Evolutionary conservation across 768 basidiomycete genomes (phyloP).

Genomic region (Amanita thiersii): DNA sequence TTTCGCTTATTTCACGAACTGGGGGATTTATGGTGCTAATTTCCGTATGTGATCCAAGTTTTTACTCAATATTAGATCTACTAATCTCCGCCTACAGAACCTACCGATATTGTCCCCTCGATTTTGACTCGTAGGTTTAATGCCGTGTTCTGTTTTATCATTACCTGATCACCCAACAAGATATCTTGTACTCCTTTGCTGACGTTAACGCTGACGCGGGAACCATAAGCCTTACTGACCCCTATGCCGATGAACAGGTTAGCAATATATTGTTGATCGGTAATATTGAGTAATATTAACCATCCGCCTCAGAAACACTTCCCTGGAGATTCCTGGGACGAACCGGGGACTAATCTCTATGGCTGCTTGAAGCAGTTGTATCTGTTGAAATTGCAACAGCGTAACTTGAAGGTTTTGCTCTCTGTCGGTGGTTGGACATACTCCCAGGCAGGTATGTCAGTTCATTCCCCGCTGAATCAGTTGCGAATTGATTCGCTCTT

Average conservation of each 20-base stretch:
- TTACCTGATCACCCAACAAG: conserved; percentile 15
- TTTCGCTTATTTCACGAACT: conserved; percentile 53
- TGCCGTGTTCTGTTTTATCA: neutral
- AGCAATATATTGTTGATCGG: conserved; percentile 6
- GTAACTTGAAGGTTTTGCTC: conserved; percentile 44
- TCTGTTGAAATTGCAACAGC: conserved; percentile 51
- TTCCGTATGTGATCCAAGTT: conserved; percentile 37
- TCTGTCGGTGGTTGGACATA: conserved; percentile 64
- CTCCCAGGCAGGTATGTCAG: conserved; percentile 40
- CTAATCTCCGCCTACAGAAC: conserved; percentile 33
- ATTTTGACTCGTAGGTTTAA: conserved; percentile 50
- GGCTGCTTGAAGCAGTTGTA: conserved; percentile 73
- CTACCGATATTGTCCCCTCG: conserved; percentile 49
- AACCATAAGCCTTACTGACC: conserved; percentile 56
- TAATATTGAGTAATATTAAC: conserved; percentile 3
- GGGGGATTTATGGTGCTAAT: conserved; percentile 59
- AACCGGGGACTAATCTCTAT: conserved; percentile 71
- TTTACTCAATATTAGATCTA: conserved; percentile 7
- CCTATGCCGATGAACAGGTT: conserved; percentile 68
- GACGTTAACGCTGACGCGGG: conserved; percentile 60
- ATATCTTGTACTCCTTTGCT: conserved; percentile 73
- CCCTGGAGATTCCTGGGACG: conserved; percentile 65
- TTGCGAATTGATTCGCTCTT: neutral
- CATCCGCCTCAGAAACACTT: conserved; percentile 53
- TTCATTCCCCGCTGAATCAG: neutral